phyloP scores from a whole-genome alignment of 768 basidiomycete genomes.

The Psilocybe sp. region DNA sequence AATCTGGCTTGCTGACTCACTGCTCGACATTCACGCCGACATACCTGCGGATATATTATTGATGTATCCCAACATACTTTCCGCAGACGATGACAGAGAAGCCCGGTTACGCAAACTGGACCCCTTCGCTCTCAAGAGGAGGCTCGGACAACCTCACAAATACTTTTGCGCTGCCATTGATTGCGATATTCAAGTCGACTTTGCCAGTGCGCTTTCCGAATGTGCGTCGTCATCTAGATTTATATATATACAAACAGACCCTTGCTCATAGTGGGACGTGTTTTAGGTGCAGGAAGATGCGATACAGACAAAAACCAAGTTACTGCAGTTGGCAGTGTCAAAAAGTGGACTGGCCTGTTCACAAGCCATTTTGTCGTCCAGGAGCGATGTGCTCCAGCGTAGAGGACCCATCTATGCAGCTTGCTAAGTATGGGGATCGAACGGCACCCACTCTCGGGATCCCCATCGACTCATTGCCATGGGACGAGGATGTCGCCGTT shows the following conservation, averaged over 20 bases:
- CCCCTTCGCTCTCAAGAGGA: constrained; percentile 17
- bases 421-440: no score
- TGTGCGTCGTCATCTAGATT: constrained; percentile 15
- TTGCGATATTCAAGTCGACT: constrained; percentile 25
- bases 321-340: constrained; percentile 30
- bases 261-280: neutral
- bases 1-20: constrained; percentile 18
- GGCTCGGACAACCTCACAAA: constrained; percentile 21
- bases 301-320: constrained; percentile 29
- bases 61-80: constrained; percentile 9
- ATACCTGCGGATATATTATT: no score
- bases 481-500: no score
- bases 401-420: constrained; percentile 9
- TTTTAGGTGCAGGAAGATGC: constrained; percentile 25
- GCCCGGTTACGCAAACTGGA: constrained; percentile 12
- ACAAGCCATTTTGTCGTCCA: constrained; percentile 31
- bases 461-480: no score
- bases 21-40: neutral
- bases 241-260: neutral
- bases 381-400: constrained; percentile 29
- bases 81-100: constrained; percentile 16
- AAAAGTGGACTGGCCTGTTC: constrained; percentile 30
- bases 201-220: constrained; percentile 19
- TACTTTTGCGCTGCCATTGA: constrained; percentile 26
- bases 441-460: no score